phyloP scores from a whole-genome alignment of 257 asterid genomes.

The Ballota nigra region DNA sequence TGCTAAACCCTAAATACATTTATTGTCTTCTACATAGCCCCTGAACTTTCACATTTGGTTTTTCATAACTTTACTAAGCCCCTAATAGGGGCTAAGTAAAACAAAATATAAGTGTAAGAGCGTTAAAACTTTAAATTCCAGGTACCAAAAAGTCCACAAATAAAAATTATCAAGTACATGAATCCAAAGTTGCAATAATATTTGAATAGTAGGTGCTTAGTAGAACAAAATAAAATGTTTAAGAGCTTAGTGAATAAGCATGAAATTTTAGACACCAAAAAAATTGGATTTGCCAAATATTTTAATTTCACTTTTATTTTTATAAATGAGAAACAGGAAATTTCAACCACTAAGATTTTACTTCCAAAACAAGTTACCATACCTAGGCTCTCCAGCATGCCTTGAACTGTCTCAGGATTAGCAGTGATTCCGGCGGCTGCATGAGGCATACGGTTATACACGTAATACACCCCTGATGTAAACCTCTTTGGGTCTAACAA shows the following conservation, averaged over 20 bases:
- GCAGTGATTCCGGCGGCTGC: constrained; percentile 49
- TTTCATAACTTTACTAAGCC: not conserved
- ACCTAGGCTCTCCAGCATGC: constrained; percentile 81
- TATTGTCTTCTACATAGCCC: not conserved
- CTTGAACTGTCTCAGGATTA: constrained; percentile 64
- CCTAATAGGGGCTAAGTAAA: not conserved
- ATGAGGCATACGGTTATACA: constrained; percentile 52
- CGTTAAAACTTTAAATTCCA: not conserved
- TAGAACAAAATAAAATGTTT: too few relatives aligned
- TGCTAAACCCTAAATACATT: not conserved
- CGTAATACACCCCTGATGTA: constrained; percentile 63
- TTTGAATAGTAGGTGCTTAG: not conserved
- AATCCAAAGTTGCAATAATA: not conserved
- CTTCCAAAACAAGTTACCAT: constrained; percentile 20
- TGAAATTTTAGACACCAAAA: not conserved
- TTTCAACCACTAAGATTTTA: not conserved
- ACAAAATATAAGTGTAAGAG: not conserved
- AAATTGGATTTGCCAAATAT: not conserved
- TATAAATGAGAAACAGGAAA: not conserved
- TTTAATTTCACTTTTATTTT: not conserved
- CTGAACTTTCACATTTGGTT: not conserved
- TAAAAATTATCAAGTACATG: not conserved
- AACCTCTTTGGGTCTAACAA: constrained; percentile 79
- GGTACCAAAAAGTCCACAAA: not conserved
- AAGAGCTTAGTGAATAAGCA: too few relatives aligned